Conservation (phyloP, 768 basidiomycete species). For the Naganishia randhawae region DNA sequence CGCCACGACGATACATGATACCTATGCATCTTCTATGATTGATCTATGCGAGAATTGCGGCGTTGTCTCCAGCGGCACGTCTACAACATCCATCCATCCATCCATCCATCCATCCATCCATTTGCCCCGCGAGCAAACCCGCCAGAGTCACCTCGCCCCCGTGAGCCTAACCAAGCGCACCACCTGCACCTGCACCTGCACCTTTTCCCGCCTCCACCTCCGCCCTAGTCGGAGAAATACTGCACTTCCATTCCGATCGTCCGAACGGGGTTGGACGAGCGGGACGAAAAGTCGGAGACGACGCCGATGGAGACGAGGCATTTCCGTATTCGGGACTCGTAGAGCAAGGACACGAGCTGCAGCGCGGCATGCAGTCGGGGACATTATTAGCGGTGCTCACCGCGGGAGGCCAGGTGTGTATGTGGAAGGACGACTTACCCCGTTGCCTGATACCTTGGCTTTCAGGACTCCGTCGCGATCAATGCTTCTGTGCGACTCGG, state of each 20-base stretch:
- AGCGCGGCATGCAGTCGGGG: neutral
- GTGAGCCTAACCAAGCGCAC: too few relatives aligned
- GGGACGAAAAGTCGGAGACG: slow-evolving; percentile 79
- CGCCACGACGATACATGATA: too few relatives aligned
- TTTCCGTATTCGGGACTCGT: slow-evolving; percentile 87
- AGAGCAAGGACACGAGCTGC: slow-evolving; percentile 83
- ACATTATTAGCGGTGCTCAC: neutral
- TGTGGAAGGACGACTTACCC: too few relatives aligned
- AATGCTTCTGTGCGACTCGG: slow-evolving; percentile 49
- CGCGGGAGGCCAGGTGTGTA: slow-evolving; percentile 26
- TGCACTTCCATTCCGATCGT: slow-evolving; percentile 88
- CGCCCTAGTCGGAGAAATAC: slow-evolving; percentile 59
- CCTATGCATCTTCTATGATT: too few relatives aligned
- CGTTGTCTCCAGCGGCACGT: too few relatives aligned
- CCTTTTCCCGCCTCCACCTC: neutral
- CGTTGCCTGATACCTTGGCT: slow-evolving; percentile 80
- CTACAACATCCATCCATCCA: too few relatives aligned
- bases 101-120: too few relatives aligned
- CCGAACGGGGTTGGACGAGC: slow-evolving; percentile 77
- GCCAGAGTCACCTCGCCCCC: too few relatives aligned
- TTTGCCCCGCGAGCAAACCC: too few relatives aligned
- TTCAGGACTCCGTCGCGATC: slow-evolving; percentile 70
- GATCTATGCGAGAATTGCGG: too few relatives aligned
- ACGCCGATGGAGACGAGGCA: slow-evolving; percentile 86
- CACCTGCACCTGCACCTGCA: neutral